Evolutionary conservation across 2,329 filamentous ascomycete genomes (phyloP), one percentile per base, ranked within the genome.

Genomic region (Alternaria brassicae): DNA sequence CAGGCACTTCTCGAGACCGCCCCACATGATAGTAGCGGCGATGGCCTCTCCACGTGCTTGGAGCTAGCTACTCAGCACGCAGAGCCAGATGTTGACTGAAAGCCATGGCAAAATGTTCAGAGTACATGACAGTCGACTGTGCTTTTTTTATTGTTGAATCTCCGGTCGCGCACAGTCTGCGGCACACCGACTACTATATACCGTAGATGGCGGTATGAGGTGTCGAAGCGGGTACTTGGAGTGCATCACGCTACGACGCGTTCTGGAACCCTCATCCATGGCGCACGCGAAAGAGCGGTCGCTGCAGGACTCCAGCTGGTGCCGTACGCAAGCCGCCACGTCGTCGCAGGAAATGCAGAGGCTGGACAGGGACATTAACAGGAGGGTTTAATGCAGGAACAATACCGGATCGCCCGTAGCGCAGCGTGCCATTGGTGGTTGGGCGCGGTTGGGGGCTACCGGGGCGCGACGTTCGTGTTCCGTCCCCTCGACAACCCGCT

Each of bases 321-420:
- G 47, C 63, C 59, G 62, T 57, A 65, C 55, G 56, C 60, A 64
- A 54, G 63, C 59, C 63, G 70, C 67, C 70, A 72, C 70, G 70
- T 72, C 62, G 62, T 66, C 52, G 41, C 15, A 17, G n/a, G 56
- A 65, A 68, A 63, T 47, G 59, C 67, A 67, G 67, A 69, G 70
- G 70, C 65, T 72, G 70, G 70, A 57, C 42, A 34, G 54, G 62
- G 56, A 65, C 59, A 55, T 60, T 48, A 27, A 53, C 42, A 53
- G 36, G 56, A 49, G 53, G 47, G 45, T 56, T 63, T 66, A 67
- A 64, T 67, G 68, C 68, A 71, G 69, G 68, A 68, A 71, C 67
- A 62, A 56, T 40, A 45, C 56, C 64, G 61, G 60, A 62, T 53
- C 25, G 30, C 40, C 36, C 44, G 48, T 51, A 52, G 49, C 25